phyloP scores from a whole-genome alignment of 2,329 filamentous ascomycete species.

The Amesomyces nigricolor region DNA sequence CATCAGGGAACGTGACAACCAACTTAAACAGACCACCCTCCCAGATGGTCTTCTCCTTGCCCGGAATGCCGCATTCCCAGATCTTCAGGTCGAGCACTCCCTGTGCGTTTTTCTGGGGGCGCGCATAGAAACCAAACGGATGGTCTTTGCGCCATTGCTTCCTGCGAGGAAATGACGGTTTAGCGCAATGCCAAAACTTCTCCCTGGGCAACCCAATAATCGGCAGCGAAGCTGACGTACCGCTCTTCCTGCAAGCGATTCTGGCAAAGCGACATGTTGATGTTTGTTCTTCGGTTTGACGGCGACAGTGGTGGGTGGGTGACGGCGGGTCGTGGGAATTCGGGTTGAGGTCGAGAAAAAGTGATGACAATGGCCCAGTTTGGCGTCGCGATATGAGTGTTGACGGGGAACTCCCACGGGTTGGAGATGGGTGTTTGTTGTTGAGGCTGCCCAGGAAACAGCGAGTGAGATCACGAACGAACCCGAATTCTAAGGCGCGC shows the following conservation, averaged over 20 bases:
- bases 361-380: too few species aligned
- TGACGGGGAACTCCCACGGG: too few species aligned
- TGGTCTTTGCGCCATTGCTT: constrained; percentile 98
- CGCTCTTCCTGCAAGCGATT: constrained; percentile 85
- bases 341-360: too few species aligned
- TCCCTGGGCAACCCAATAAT: not conserved
- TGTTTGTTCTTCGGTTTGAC: not conserved
- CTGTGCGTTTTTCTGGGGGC: constrained; percentile 71
- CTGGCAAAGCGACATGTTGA: constrained; percentile 75
- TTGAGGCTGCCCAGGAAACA: not conserved
- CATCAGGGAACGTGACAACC: constrained; percentile 86
- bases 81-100: constrained; percentile 86
- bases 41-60: constrained; percentile 96
- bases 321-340: too few species aligned
- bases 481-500: not conserved
- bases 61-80: constrained; percentile 95
- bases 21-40: constrained; percentile 97
- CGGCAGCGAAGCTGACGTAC: constrained; percentile 42
- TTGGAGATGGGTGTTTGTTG: too few species aligned
- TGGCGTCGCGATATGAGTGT: too few species aligned
- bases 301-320: too few species aligned
- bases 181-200: constrained; percentile 12
- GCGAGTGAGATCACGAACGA: not conserved
- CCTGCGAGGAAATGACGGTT: constrained; percentile 40
- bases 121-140: constrained; percentile 95